Evolutionary conservation across 2,329 filamentous ascomycete species (phyloP), one percentile per base, ranked within the genome.

Genomic region (Alternaria ethzedia): DNA sequence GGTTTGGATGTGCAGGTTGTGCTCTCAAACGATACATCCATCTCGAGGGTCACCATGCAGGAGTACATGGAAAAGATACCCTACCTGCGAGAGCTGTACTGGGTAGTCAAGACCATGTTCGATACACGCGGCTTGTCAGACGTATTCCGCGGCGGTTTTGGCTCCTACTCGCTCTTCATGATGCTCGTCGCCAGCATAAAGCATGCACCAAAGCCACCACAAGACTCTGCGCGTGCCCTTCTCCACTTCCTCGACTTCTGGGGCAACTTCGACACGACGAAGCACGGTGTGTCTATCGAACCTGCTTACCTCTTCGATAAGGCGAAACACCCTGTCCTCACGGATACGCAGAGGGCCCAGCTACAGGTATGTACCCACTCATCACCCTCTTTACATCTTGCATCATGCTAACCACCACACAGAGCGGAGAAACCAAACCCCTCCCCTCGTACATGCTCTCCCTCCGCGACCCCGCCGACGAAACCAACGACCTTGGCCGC

Each of bases 391-490:
- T 15, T 20, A 10, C 10, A 36, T 11, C 13, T 9, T 5, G 1
- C 32, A 41, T 17, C 25, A 36, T 47, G 58, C 60, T 74, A 54
- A 72, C 49, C n/a, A 9, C 13, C 3, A 32, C 15, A 7, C 55
- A 77, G 75, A 43, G 62, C 20, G 66, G 66, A 10, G 55, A 49
- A 45, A 17, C 7, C 6, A 50, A 67, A 10, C 68, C 66, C 6
- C 67, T 73, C 3, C 75, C 77, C 3, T 7, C 47, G 2, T 78
- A 70, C 63, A 72, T 86, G 54, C 79, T 89, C 54, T 86, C 81
- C 62, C 78, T 90, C 13, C 87, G 88, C 74, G 87, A 90, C 68
- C 88, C 88, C 0, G 85, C 86, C 8, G 83, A 89, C 70, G 81
- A 82, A 20, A 81, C 81, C 70, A 88, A 88, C 71, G 86, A 90